Evolutionary conservation across 208 protist genomes (phyloP), one percentile per base, ranked within the genome.

Genomic region (Trypanosoma mega): DNA sequence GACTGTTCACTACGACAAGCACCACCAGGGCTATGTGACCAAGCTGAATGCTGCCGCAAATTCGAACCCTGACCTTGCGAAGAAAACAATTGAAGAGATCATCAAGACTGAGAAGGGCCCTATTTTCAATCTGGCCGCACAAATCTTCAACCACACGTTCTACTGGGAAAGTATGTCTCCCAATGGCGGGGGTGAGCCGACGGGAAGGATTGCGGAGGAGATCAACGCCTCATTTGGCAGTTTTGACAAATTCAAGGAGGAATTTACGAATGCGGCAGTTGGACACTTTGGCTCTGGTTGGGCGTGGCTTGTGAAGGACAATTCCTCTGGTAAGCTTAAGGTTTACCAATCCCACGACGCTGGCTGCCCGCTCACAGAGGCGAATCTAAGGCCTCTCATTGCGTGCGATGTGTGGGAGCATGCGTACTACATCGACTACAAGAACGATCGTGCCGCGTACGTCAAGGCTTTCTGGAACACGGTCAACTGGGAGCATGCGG

Each of bases 351-450:
- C 80, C 39, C 87, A 90, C 73, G 62, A 78, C 58, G 79, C 80
- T 29, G 86, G 82, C 29, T 78, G 77, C 27, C 70, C 66, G 56
- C 79, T 66, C 31, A 66, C 60, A 8, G 60, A 66, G 47, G n/a
- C 47, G 8, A 63, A 82, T 66, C 60, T 93, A 0, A 73, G 76
- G 61, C 93, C 92, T 8, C 58, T 97, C 29, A 65, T 97, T n/a
- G 66, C 84, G 56, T 96, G 90, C 71, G 94, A 97, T 76, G 87
- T 97, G 59, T 97, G 92, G 94, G 92, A 98, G 78, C 94, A 98
- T 79, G 95, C 95, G 14, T 98, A 97, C 89, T 98, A 98, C 76
- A 89, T 98, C 63, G 92, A 97, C 82, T 97, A 97, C 82, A 82
- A 74, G 68, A 97, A 97, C 69, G 88, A 93, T 66, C 85, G 92